Base-by-base conservation (phyloP, 2,329 filamentous ascomycete species). In the Aspergillus neoniger region DNA sequence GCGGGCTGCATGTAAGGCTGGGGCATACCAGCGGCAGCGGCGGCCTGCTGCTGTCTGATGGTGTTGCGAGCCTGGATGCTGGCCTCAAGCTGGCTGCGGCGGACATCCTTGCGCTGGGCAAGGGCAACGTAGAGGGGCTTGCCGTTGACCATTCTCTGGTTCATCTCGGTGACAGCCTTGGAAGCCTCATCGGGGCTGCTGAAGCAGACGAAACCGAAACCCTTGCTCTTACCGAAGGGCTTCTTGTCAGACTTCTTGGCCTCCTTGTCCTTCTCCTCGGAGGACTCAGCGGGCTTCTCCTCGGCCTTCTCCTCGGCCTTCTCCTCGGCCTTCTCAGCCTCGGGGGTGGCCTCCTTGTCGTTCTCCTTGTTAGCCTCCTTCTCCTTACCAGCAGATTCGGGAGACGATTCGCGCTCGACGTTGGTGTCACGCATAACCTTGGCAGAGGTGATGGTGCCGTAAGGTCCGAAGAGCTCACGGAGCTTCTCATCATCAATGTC, bases 201-300 rank as follows among this genome's bases (percentile, higher is more conserved):
- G 85, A 99, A 99, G 90, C 95, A 99, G 75, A 99, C 95, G 79
- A 99, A 99, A 72, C 95, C 95, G 78, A 99, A 99, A 78, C 95
- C 95, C 86, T 98, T 99, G 89, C 92, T 96, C 91, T 98, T 98
- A 78, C 95, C 95, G 63, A 96, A 85, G 55, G 82, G 76, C 78
- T 85, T 86, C 81, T 87, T 87, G 72, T 85, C 81, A 63, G 80
- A 75, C 60, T 83, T 69, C 78, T 88, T 87, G 64, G 85, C 79
- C 66, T 82, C 80, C 63, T 81, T 72, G 70, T 86, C 81, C 63
- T 86, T 83, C 65, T 86, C 80, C 66, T 82, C 80, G 63, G 80
- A 72, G 32, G 62, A 53, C 43, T 74, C 70, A 62, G 80, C 56
- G 55, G 65, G 44, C 28, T 74, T 71, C 66, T 83, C 77, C 71